Evolutionary conservation across 306 rosid genomes (phyloP), one percentile per base, ranked within the genome.

Genomic region (Cucumis cinereus): DNA sequence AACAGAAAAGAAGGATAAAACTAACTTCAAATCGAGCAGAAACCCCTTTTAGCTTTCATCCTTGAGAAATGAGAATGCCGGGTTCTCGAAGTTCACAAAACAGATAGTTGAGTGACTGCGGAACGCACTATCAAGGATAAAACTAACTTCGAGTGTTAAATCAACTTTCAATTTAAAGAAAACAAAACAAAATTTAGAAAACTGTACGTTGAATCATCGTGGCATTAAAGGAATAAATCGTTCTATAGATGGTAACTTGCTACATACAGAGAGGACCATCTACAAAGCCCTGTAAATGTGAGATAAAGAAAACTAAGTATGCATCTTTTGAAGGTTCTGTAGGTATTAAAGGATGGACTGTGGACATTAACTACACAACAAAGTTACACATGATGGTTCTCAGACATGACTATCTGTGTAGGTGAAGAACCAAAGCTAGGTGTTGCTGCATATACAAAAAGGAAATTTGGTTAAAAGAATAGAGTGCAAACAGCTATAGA

Each of bases 371-470:
- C 40, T 70, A 70, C 14, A 24, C 38, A 70, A 71, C 76, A 50
- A 50, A 50, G 76, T 72, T 28, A 49, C 60, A 72, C 26, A 50
- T 49, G 59, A 71, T 24, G 60, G 47, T 26, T 26, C 76, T 14
- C 60, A 50, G 28, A 72, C 76, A 72, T 50, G 59, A 71, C 41
- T 50, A 50, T 17, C 56, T 17, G 45, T 72, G 60, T 28, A 72
- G 57, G 38, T 50, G 45, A 72, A 72, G 76, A 72, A 72, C 45
- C 45, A 70, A 70, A 45, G 59, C 41, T 24, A 50, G 60, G 45
- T 72, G 76, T 72, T 49, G 75, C 59, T 71, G 75, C 58, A 72
- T 28, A 30, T 23, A 71, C 36, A 26, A 24, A 49, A 71, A 71
- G 30, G 55, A 26, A 49, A 49, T 1, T 8, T 47, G 9, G 45